A percentile compares a stretch with the other conserved stretches of the same genome.
Conservation (phyloP, 1,284 basidiomycete genomes). For the Fomitopsis palustris region DNA sequence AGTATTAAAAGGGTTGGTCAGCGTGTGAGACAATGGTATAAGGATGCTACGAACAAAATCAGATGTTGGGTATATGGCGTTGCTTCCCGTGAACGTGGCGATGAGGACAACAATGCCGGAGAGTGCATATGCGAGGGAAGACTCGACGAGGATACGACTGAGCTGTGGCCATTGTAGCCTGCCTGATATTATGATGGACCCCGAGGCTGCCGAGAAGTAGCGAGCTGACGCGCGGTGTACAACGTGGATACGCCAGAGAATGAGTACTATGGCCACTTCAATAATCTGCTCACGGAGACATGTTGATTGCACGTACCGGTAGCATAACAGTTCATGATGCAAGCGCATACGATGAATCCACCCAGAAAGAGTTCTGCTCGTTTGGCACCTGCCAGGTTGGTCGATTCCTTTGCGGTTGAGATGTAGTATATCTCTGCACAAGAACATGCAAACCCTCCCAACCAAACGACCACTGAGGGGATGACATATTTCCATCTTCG, state of each 20-base stretch:
- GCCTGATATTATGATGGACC: not conserved
- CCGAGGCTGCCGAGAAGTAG: not conserved
- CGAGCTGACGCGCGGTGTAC: slow-evolving; percentile 3
- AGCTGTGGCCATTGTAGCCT: not conserved
- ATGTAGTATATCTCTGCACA: not conserved
- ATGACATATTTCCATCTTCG: slow-evolving; percentile 13
- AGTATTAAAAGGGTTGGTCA: not conserved
- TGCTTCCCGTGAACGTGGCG: slow-evolving; percentile 32
- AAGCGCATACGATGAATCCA: not conserved
- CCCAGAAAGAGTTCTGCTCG: not conserved
- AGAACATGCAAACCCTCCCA: slow-evolving; percentile 6
- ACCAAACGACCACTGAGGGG: slow-evolving; percentile 18
- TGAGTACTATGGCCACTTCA: slow-evolving; percentile 22
- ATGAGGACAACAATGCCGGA: slow-evolving; percentile 32
- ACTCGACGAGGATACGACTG: slow-evolving; percentile 35
- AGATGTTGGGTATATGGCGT: slow-evolving; percentile 25
- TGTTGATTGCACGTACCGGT: too few species aligned
- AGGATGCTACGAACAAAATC: not conserved
- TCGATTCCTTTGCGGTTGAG: not conserved
- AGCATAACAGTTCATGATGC: not conserved
- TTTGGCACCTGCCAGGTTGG: not conserved
- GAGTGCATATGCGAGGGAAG: slow-evolving; percentile 35
- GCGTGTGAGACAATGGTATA: not conserved
- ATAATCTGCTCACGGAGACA: not conserved
- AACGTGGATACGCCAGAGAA: slow-evolving; percentile 33